Base-by-base conservation (phyloP, 441 rosid species). In the Geranium incanum region DNA sequence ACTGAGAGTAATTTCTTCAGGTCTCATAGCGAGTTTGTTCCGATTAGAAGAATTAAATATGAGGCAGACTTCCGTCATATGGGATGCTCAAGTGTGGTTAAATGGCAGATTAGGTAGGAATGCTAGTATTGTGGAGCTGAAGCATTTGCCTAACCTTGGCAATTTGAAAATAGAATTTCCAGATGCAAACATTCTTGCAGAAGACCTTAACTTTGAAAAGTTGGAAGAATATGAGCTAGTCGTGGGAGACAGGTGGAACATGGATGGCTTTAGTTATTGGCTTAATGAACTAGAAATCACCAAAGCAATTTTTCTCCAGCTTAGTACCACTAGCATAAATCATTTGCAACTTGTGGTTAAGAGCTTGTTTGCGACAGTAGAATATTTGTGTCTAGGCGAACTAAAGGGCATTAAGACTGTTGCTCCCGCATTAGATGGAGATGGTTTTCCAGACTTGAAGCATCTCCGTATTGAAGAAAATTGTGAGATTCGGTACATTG, bases 351-450 rank as follows among this genome's bases (percentile, higher is more conserved):
- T 6, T 8, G 68, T 73, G 62, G n/a, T 81, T 68, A 28, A 70
- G n/a, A 19, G 36, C 23, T 64, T 70, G 72, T 36, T 81, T 71
- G 69, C 62, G 71, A 71, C 37, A 37, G 21, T 69, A 38, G 69
- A 77, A 66, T 71, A 71, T 13, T 21, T 82, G 7, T 13, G 18
- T 68, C 43, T 82, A 37, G 66, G 71, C 52, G 69, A 71, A 28
- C 8, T 71, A 68, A 63, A 59, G 18, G 81, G 78, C 7, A 11
- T 77, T 13, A 38, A 38, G 48, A 71, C 36, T 59, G 23, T 72
- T 21, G 7, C 77, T 48, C 33, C 12, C n/a, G 78, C 77, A 63
- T 36, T 77, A 3, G 72, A 70, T 19, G 12, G 1, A 15, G 50
- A 66, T 43, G 80, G 74, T 0, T 74, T 69, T 66, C 48, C 15